phyloP scores from a whole-genome alignment of 1,139 yeast species.

The Debaryomyces subglobosus region DNA sequence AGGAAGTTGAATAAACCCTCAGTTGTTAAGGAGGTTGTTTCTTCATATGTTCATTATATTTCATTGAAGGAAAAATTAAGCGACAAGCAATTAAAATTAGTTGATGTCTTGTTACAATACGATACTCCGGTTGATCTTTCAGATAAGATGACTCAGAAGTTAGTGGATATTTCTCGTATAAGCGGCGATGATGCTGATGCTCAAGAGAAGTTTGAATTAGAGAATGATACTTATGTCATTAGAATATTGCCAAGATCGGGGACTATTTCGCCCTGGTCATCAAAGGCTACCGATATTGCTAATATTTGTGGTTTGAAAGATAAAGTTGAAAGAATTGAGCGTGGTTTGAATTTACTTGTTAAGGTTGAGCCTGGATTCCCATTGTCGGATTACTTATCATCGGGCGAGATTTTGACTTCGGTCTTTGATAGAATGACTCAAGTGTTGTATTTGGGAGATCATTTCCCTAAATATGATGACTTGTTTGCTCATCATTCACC shows the following conservation, averaged over 20 bases:
- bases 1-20: slow-evolving; percentile 60
- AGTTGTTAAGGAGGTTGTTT: slow-evolving; percentile 68
- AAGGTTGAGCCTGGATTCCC: slow-evolving; percentile 72
- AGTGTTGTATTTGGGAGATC: slow-evolving; percentile 49
- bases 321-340: slow-evolving; percentile 80
- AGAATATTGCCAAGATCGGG: slow-evolving; percentile 92
- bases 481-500: slow-evolving; percentile 81
- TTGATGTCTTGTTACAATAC: slow-evolving; percentile 71
- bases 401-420: slow-evolving; percentile 57
- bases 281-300: slow-evolving; percentile 95
- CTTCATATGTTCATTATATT: slow-evolving; percentile 83
- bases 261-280: slow-evolving; percentile 98
- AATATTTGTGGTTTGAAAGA: slow-evolving; percentile 81
- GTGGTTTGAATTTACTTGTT: slow-evolving; percentile 80
- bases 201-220: slow-evolving; percentile 29
- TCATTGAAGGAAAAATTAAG: slow-evolving; percentile 49
- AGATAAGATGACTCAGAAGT: slow-evolving; percentile 51
- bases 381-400: slow-evolving; percentile 53
- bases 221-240: slow-evolving; percentile 60
- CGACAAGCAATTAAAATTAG: slow-evolving; percentile 46
- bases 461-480: slow-evolving; percentile 66
- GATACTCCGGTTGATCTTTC: slow-evolving; percentile 64
- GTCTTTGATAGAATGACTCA: slow-evolving; percentile 98
- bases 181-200: slow-evolving; percentile 34
- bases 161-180: slow-evolving; percentile 37